Conservation (phyloP, 1,139 yeast genomes). For the Barnettozyma hawaiiensis region DNA sequence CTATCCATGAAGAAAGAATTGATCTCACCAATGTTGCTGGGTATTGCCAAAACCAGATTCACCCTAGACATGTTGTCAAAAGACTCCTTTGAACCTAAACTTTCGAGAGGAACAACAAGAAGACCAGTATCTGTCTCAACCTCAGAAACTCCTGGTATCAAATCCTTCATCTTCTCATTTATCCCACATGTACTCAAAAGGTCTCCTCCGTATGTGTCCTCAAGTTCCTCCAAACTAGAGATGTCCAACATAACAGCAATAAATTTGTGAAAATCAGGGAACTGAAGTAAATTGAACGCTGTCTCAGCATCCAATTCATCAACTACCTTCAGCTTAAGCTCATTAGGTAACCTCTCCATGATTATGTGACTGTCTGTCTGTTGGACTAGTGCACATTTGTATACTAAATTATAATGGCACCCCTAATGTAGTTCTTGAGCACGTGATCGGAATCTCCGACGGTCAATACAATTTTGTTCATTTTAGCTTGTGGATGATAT, state of each 20-base stretch:
- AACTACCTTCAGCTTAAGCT: background rate
- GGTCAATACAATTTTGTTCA: too few species aligned
- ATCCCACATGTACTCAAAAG: background rate
- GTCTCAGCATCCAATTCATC: background rate
- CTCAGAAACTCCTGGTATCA: background rate
- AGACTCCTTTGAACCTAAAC: background rate
- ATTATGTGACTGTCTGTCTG: too few species aligned
- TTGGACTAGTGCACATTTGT: too few species aligned
- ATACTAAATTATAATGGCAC: too few species aligned
- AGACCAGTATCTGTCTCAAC: background rate
- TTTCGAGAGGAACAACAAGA: background rate
- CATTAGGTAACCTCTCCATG: conserved; percentile 1
- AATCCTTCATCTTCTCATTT: background rate
- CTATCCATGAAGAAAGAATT: background rate
- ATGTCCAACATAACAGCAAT: background rate
- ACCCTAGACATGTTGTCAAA: background rate
- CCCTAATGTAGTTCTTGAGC: too few species aligned
- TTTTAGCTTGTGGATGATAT: too few species aligned
- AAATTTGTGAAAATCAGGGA: background rate
- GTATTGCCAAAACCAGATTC: background rate
- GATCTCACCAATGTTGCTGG: background rate
- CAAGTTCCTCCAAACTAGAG: background rate
- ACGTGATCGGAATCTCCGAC: too few species aligned
- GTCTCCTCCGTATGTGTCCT: background rate
- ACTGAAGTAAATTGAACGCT: background rate